These are phyloP conservation scores for Sporobolomyces pararoseus DNA, from an alignment of 768 basidiomycete genomes.

Conservation along the genomic window DNA sequence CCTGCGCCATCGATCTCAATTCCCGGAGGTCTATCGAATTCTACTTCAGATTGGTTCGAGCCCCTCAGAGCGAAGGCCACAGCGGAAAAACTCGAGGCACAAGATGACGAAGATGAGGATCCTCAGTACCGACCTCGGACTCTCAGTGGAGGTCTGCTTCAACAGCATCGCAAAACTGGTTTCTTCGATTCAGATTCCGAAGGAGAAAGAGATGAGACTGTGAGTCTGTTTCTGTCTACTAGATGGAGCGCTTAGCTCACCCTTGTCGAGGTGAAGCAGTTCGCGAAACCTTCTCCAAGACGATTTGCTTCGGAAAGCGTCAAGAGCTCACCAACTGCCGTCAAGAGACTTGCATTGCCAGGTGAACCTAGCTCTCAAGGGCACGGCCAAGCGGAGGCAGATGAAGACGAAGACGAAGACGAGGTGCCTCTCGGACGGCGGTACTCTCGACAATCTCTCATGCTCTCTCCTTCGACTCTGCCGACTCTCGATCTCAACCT, in stretches of 20 bases:
- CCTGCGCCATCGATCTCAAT: constrained; percentile 37
- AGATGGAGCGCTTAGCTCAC: too few species aligned
- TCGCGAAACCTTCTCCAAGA: background rate
- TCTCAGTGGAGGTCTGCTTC: background rate
- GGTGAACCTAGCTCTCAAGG: constrained; percentile 26
- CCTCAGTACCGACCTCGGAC: constrained; percentile 2
- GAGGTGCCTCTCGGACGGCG: constrained; percentile 18
- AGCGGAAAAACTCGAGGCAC: background rate
- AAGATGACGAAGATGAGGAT: constrained; percentile 6
- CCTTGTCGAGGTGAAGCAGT: too few species aligned
- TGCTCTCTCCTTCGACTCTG: background rate
- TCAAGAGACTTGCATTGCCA: constrained; percentile 8
- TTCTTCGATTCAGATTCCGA: constrained; percentile 11
- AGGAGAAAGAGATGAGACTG: background rate
- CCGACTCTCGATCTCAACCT: constrained; percentile 6
- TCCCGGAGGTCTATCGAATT: constrained; percentile 5
- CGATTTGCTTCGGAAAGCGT: background rate
- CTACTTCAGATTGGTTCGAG: constrained; percentile 23
- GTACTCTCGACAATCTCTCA: constrained; percentile 16
- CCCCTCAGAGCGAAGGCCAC: background rate
- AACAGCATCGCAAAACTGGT: background rate
- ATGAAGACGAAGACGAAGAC: constrained; percentile 11
- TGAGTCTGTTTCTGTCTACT: too few species aligned
- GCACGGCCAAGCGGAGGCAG: background rate
- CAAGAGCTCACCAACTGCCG: background rate